phyloP scores from a whole-genome alignment of 371 early-diverging fungal genomes.

The Dichotomocladium elegans region DNA sequence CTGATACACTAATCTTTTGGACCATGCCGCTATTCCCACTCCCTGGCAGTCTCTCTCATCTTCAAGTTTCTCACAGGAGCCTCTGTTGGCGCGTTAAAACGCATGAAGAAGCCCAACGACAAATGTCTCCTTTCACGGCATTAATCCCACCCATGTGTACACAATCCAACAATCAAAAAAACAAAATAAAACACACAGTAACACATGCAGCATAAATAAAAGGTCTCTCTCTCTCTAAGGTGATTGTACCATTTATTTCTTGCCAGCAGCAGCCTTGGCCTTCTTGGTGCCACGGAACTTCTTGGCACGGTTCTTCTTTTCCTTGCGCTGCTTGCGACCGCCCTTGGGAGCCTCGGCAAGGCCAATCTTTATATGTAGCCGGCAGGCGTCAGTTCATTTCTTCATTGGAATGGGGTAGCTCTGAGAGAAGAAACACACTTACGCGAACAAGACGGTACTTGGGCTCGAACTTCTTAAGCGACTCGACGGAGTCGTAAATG shows the following conservation, averaged over 20 bases:
- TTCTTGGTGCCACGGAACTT: constrained; percentile 98
- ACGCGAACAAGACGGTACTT: constrained; percentile 91
- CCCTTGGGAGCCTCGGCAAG: constrained; percentile 72
- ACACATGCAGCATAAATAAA: background rate
- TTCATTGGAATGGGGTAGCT: background rate
- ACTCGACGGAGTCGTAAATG: constrained; percentile 94
- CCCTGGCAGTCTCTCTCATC: too few species aligned
- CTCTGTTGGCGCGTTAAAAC: too few species aligned
- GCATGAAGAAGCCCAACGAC: too few species aligned
- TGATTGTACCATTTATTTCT: constrained; percentile 20
- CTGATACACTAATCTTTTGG: too few species aligned
- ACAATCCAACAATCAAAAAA: background rate
- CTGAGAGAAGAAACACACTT: constrained; percentile 15
- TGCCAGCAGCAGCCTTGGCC: constrained; percentile 71
- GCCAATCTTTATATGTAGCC: constrained; percentile 70
- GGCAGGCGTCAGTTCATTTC: too few species aligned
- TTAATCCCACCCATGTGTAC: too few species aligned
- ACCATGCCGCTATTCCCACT: too few species aligned
- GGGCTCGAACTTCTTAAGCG: constrained; percentile 98
- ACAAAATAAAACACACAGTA: background rate
- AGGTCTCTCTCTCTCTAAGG: background rate
- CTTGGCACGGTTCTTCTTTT: constrained; percentile 98
- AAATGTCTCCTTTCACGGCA: too few species aligned
- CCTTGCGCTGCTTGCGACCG: constrained; percentile 98
- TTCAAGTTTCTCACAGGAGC: too few species aligned